phyloP scores from a whole-genome alignment of 2,329 filamentous ascomycete species.

The Cadophora malorum region DNA sequence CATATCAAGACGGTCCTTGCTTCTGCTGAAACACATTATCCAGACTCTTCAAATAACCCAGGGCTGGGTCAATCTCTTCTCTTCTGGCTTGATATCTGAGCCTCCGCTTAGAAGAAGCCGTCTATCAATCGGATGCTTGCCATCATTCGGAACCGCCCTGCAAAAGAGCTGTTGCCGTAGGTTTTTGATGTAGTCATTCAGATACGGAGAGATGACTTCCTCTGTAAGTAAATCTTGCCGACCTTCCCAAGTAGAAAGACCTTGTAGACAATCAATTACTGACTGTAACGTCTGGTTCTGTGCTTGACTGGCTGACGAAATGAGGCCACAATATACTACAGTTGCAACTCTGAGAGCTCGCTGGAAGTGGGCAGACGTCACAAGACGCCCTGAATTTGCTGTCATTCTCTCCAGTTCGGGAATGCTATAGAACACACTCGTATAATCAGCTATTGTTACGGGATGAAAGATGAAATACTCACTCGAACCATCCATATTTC shows the following conservation, averaged over 20 bases:
- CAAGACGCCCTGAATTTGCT: background rate
- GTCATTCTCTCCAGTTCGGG: background rate
- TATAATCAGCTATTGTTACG: background rate
- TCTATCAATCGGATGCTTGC: too few relatives aligned
- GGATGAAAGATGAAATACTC: background rate
- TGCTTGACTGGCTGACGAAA: background rate
- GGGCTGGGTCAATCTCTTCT: too few relatives aligned
- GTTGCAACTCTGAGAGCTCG: background rate
- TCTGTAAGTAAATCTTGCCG: background rate
- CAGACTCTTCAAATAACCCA: too few relatives aligned
- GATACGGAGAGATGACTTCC: background rate
- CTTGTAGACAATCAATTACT: background rate
- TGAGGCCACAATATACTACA: background rate
- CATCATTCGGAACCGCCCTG: background rate
- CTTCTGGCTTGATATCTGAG: background rate
- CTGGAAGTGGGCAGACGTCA: background rate
- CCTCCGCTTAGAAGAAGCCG: too few relatives aligned
- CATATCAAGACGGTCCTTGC: too few relatives aligned
- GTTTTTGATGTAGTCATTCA: background rate
- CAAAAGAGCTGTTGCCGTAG: background rate
- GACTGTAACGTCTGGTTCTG: background rate
- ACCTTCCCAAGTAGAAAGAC: background rate
- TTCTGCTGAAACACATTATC: too few relatives aligned
- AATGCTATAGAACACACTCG: background rate
- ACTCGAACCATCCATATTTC: background rate